These are phyloP conservation scores for Massarina eburnea DNA, from an alignment of 2,329 filamentous ascomycete genomes.

Conservation along the genomic window DNA sequence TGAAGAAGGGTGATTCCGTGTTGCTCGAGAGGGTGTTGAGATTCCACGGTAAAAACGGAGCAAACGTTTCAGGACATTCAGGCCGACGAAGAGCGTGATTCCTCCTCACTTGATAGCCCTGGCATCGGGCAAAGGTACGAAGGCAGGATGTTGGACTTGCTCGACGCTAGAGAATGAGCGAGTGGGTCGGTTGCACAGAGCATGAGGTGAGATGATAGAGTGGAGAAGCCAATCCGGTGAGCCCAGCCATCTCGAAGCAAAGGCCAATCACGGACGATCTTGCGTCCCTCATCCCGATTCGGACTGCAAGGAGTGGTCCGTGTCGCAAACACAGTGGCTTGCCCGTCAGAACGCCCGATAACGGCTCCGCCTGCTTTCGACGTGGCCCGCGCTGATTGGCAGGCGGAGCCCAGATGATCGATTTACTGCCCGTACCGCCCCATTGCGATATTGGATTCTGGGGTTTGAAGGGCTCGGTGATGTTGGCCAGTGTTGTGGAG, in stretches of 20 bases:
- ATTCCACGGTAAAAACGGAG: constrained; percentile 31
- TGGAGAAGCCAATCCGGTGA: constrained; percentile 30
- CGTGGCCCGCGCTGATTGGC: constrained; percentile 42
- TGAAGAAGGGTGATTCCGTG: constrained; percentile 17
- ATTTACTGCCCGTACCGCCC: constrained; percentile 19
- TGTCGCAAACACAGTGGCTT: constrained; percentile 34
- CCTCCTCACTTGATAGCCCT: constrained; percentile 26
- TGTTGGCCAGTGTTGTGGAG: constrained; percentile 3
- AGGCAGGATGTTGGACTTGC: constrained; percentile 11
- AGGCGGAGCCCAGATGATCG: constrained; percentile 29
- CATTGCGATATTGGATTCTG: not conserved
- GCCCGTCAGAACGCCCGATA: constrained; percentile 37
- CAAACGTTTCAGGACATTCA: constrained; percentile 16
- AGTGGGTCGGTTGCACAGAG: constrained; percentile 29
- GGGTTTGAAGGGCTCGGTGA: constrained; percentile 2
- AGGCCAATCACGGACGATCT: constrained; percentile 26
- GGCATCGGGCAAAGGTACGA: constrained; percentile 21
- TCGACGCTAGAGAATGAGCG: constrained; percentile 37
- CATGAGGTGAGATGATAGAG: constrained; percentile 27
- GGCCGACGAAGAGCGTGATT: constrained; percentile 1
- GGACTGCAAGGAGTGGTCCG: constrained; percentile 37
- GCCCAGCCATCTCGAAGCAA: constrained; percentile 14
- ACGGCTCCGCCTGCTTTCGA: constrained; percentile 39
- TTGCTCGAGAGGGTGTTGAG: constrained; percentile 14
- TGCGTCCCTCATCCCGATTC: constrained; percentile 28